Evolutionary conservation across 148 eudicot species (phyloP), one percentile per base, ranked within the genome.

Genomic region (Simmondsia chinensis): DNA sequence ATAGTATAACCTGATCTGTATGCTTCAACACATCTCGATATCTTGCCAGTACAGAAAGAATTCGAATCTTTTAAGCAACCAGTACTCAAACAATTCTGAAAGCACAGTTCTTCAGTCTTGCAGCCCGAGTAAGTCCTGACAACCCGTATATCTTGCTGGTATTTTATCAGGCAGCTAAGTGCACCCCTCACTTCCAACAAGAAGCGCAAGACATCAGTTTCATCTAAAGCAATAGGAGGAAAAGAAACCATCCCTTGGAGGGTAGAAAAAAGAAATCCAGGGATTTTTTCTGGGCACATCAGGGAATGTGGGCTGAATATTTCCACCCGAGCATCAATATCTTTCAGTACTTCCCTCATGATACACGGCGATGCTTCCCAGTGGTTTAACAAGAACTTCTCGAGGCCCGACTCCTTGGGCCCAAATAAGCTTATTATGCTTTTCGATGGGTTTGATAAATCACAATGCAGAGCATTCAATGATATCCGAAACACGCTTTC

Each of bases 101-200:
- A 82, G 53, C 71, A 87, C 57, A 79, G 96, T 47, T 54, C 50
- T 73, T 83, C 94, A 18, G 35, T 22, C 52, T 59, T 58, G 7
- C 54, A 48, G 25, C 45, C 36, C 17, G 43, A 32, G 33, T 60
- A 52, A 14, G 88, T 67, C 61, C 72, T 79, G 37, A 87, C 33
- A 17, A 83, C 88, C 41, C 96, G 82, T 48, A 87, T 64, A 51
- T 87, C 96, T 56, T 87, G 88, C 54, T 77, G 75, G 60, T 87
- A 80, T 18, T 65, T 63, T 48, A 83, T 55, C 12, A 83, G 80
- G 43, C 61, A 64, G 56, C 80, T 94, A 28, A 87, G 68, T 26
- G 55, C 52, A 39, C 30, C 50, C 61, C 61, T 60, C 12, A 49
- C 54, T 30, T 83, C 94, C 27, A 70, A 31, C 21, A 87, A 58